Percentiles rank a stretch among this genome's conserved stretches.
These are phyloP conservation scores for Wickerhamomyces sydowiorum DNA, from an alignment of 805 yeast species.

Conservation along the genomic window DNA sequence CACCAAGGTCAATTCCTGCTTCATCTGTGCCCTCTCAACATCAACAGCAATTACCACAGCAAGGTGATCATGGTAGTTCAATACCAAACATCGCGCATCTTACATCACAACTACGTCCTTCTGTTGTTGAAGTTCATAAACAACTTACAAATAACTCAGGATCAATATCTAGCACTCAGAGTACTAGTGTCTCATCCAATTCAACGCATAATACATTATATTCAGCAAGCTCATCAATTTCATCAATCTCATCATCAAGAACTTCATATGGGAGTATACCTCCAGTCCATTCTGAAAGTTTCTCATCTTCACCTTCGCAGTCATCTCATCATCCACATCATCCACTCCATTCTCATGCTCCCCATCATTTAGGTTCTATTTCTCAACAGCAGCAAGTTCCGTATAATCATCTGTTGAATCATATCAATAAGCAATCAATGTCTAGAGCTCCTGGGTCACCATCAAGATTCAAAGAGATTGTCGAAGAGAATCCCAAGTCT, in stretches of 20 bases:
- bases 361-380: no score
- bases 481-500: not conserved
- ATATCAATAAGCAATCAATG: not conserved
- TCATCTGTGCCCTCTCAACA: slow-evolving; percentile 5
- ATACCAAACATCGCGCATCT: slow-evolving; percentile 14
- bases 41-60: slow-evolving; percentile 3
- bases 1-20: slow-evolving; percentile 19
- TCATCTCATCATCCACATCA: not conserved
- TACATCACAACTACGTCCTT: slow-evolving; percentile 19
- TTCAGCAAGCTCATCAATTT: slow-evolving; percentile 20
- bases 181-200: slow-evolving; percentile 11
- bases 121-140: slow-evolving; percentile 14
- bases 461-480: not conserved
- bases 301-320: not conserved
- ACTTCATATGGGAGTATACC: slow-evolving; percentile 17
- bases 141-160: no score
- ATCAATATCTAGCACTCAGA: not conserved
- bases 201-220: slow-evolving; percentile 17
- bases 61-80: slow-evolving; percentile 3
- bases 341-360: no score
- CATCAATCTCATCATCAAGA: slow-evolving; percentile 20
- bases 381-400: not conserved
- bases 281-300: slow-evolving; percentile 3
- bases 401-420: not conserved
- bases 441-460: not conserved